Conservation (phyloP, 2,329 filamentous ascomycete genomes). For the Ilyonectria robusta region DNA sequence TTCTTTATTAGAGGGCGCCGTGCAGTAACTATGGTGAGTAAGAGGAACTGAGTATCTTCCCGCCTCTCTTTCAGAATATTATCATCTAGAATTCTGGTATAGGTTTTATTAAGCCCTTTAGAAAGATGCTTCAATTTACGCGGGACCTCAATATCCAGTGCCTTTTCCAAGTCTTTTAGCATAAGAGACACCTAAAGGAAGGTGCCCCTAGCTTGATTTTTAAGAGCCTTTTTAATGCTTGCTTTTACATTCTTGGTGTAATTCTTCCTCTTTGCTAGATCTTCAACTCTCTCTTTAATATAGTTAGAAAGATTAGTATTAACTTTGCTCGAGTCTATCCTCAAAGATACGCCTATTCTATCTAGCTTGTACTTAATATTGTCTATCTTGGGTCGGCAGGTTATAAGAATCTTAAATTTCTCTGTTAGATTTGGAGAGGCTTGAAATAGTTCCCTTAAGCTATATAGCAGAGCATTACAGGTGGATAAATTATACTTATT, state of each 20-base stretch:
- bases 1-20: background rate
- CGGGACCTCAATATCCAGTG: background rate
- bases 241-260: background rate
- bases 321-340: constrained; percentile 2
- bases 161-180: background rate
- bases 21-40: background rate
- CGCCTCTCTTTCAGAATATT: background rate
- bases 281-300: background rate
- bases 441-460: background rate
- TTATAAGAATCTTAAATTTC: background rate
- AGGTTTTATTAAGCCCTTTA: background rate
- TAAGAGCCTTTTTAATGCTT: background rate
- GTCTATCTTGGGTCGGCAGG: background rate
- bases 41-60: background rate
- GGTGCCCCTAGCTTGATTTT: background rate
- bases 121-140: background rate
- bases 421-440: background rate
- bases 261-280: background rate
- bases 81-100: background rate
- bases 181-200: constrained; percentile 9
- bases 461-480: background rate
- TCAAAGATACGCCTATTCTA: background rate
- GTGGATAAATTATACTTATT: background rate
- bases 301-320: constrained; percentile 1
- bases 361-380: background rate